Evolutionary conservation across 2,329 filamentous ascomycete species (phyloP).

Genomic region (Trichophyton benhamiae): DNA sequence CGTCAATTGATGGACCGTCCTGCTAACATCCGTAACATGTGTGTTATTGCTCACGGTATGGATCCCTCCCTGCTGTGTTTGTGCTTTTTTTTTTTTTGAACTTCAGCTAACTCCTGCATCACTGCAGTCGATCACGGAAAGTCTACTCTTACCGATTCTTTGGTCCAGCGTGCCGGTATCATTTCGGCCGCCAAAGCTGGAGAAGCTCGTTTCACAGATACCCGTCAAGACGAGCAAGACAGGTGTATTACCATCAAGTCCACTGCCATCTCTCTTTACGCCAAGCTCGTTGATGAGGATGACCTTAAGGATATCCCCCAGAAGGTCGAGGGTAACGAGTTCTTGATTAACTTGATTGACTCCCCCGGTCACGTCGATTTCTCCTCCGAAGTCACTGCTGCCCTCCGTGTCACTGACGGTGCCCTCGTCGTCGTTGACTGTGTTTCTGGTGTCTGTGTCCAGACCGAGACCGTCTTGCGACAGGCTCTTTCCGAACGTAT

Average conservation of each 20-base stretch:
- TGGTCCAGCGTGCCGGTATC: constrained; percentile 98
- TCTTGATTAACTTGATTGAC: constrained; percentile 99
- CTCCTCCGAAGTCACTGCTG: constrained; percentile 98
- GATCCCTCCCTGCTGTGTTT: background rate
- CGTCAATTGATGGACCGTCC: constrained; percentile 38
- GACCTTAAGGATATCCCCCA: constrained; percentile 90
- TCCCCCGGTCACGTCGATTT: constrained; percentile 99
- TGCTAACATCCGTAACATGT: constrained; percentile 81
- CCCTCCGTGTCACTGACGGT: constrained; percentile 99
- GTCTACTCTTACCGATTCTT: constrained; percentile 97
- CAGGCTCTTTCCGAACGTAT: constrained; percentile 99
- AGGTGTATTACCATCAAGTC: constrained; percentile 99
- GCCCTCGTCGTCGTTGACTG: constrained; percentile 99
- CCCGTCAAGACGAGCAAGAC: constrained; percentile 94
- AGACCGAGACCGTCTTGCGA: constrained; percentile 98
- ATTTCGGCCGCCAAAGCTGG: constrained; percentile 97
- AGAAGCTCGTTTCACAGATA: constrained; percentile 92
- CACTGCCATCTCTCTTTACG: constrained; percentile 97
- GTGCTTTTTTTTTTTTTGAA: background rate
- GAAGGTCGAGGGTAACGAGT: constrained; percentile 82
- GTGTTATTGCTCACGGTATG: constrained; percentile 94
- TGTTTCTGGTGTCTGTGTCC: constrained; percentile 98
- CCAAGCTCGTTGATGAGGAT: constrained; percentile 63
- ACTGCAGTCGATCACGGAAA: constrained; percentile 89
- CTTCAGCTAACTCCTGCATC: background rate